These are phyloP conservation scores for Cladosporium sp. DNA, from an alignment of 2,329 filamentous ascomycete genomes.

Conservation along the genomic window DNA sequence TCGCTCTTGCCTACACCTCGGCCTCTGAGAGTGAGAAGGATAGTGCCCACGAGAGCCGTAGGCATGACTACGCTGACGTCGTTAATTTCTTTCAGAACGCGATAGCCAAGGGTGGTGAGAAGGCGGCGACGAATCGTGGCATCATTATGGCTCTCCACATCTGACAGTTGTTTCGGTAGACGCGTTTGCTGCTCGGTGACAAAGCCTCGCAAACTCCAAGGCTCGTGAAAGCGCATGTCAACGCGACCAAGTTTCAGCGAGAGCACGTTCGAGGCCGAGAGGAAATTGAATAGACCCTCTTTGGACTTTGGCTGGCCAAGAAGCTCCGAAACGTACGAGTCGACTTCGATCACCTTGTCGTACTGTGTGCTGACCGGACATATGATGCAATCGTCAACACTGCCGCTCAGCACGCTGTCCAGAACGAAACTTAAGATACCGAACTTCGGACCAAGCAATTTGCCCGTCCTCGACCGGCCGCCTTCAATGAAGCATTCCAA, in stretches of 20 bases:
- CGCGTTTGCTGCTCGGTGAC: constrained; percentile 68
- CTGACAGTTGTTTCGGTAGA: constrained; percentile 24
- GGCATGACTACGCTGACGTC: constrained; percentile 97
- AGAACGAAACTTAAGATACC: constrained; percentile 89
- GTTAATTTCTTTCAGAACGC: constrained; percentile 91
- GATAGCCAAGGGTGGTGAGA: constrained; percentile 82
- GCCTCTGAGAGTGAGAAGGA: constrained; percentile 83
- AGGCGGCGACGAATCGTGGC: constrained; percentile 59
- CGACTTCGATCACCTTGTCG: constrained; percentile 97
- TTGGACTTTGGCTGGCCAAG: constrained; percentile 92
- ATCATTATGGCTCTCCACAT: constrained; percentile 23
- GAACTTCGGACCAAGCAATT: constrained; percentile 89
- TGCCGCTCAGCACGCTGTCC: constrained; percentile 81
- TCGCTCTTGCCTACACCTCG: constrained; percentile 86
- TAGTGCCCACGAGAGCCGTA: constrained; percentile 89
- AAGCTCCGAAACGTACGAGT: constrained; percentile 91
- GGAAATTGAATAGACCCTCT: constrained; percentile 83
- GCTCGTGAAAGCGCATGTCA: constrained; percentile 92
- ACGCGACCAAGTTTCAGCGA: constrained; percentile 85
- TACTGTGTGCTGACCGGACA: constrained; percentile 97
- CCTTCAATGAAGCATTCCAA: constrained; percentile 98
- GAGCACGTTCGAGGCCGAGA: constrained; percentile 83
- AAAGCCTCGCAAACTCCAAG: constrained; percentile 84
- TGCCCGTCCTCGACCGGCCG: constrained; percentile 85
- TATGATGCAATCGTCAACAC: constrained; percentile 85